Percentiles rank a stretch among this genome's conserved stretches.
Conservation (phyloP, 306 rosid species). For the Begonia peltatifolia region DNA sequence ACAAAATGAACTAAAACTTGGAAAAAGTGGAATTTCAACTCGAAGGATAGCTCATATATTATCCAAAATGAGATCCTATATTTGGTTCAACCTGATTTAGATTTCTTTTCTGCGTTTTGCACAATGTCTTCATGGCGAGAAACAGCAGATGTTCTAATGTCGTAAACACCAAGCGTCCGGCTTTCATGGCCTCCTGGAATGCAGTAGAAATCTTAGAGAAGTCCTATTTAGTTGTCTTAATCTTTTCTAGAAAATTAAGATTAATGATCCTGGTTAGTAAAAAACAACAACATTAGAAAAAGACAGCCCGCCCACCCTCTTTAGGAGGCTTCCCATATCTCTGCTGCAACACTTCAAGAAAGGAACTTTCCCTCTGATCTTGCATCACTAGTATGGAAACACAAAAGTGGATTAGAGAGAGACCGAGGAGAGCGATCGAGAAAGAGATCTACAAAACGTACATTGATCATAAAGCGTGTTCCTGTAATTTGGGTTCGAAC, state of each 20-base stretch:
- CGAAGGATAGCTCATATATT: too few species aligned
- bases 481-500: conserved; percentile 48
- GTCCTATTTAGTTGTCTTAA: background rate
- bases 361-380: conserved; percentile 37
- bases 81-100: conserved; percentile 25
- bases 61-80: too few species aligned
- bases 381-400: conserved; percentile 42
- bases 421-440: conserved; percentile 7
- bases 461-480: conserved; percentile 58
- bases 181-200: conserved; percentile 22
- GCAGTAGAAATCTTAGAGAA: background rate
- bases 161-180: conserved; percentile 15
- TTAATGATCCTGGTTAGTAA: background rate
- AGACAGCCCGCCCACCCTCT: conserved; percentile 40
- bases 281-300: conserved; percentile 2
- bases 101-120: conserved; percentile 26
- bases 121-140: conserved; percentile 18
- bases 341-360: conserved; percentile 43
- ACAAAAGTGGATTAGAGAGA: conserved; percentile 7
- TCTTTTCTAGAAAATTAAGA: too few species aligned
- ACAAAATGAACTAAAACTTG: background rate
- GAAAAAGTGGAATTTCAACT: too few species aligned
- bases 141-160: conserved; percentile 29
- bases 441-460: conserved; percentile 9
- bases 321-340: conserved; percentile 41